Evolutionary conservation across 148 eudicot species (phyloP).

Genomic region (Drosera capensis): DNA sequence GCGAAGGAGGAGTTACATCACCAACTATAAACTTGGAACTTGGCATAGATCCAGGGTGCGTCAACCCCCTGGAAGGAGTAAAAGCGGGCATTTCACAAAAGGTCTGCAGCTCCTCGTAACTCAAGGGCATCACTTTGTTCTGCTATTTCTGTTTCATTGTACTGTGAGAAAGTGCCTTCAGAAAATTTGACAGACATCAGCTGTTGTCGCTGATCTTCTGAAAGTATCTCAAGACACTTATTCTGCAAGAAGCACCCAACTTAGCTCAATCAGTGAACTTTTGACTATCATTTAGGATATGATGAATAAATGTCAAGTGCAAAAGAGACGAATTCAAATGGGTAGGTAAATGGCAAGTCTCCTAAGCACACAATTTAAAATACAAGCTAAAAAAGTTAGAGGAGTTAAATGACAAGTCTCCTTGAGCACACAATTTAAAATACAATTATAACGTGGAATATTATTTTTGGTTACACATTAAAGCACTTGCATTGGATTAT

Average conservation of each 20-base stretch:
- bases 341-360: no score
- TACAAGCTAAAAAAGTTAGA: no score
- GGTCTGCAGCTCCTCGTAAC: constrained; percentile 15
- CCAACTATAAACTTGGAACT: constrained; percentile 11
- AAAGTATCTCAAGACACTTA: constrained; percentile 61
- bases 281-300: neutral
- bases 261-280: neutral
- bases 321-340: neutral
- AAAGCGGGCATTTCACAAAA: constrained; percentile 19
- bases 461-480: no score
- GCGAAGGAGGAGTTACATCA: constrained; percentile 19
- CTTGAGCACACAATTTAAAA: no score
- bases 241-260: constrained; percentile 33
- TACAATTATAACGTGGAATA: no score
- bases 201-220: constrained; percentile 61
- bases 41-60: constrained; percentile 14
- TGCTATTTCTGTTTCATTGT: constrained; percentile 11
- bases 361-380: no score
- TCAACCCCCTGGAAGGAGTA: constrained; percentile 15
- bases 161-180: constrained; percentile 17
- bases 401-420: no score
- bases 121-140: constrained; percentile 17
- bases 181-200: constrained; percentile 46
- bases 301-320: no score
- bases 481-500: no score